Evolutionary conservation across 2,329 filamentous ascomycete species (phyloP).

Genomic region (Tricladium varicosporioides): DNA sequence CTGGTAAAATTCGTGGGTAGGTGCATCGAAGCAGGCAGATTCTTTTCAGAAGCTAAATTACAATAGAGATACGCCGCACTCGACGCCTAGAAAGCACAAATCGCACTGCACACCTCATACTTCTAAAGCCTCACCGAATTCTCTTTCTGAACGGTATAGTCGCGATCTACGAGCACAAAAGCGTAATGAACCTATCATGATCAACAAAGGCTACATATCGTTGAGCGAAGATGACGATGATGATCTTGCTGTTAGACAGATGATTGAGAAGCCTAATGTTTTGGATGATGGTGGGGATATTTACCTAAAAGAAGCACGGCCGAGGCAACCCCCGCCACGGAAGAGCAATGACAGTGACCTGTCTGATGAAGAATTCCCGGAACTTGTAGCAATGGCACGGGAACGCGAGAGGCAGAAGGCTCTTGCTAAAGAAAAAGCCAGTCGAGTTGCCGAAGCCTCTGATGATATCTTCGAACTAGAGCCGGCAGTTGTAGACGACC

Average conservation of each 20-base stretch:
- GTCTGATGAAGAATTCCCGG: constrained; percentile 33
- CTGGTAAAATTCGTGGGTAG: constrained; percentile 10
- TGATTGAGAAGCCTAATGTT: constrained; percentile 1
- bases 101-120: constrained; percentile 11
- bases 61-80: constrained; percentile 24
- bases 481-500: constrained; percentile 36
- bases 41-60: not conserved
- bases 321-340: constrained; percentile 1
- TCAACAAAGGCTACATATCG: constrained; percentile 21
- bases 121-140: constrained; percentile 12
- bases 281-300: constrained; percentile 21
- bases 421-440: constrained; percentile 11
- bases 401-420: constrained; percentile 26
- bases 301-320: not conserved
- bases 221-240: constrained; percentile 27
- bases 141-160: constrained; percentile 20
- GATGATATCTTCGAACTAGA: constrained; percentile 16
- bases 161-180: constrained; percentile 17
- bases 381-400: constrained; percentile 29
- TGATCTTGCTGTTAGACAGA: constrained; percentile 2
- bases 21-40: not conserved
- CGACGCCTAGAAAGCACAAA: constrained; percentile 20
- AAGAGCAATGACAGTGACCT: constrained; percentile 17
- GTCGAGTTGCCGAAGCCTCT: constrained; percentile 8
- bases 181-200: constrained; percentile 4